Evolutionary conservation across 2,329 filamentous ascomycete species (phyloP), one percentile per base, ranked within the genome.

Genomic region (Alternaria brassicicola): DNA sequence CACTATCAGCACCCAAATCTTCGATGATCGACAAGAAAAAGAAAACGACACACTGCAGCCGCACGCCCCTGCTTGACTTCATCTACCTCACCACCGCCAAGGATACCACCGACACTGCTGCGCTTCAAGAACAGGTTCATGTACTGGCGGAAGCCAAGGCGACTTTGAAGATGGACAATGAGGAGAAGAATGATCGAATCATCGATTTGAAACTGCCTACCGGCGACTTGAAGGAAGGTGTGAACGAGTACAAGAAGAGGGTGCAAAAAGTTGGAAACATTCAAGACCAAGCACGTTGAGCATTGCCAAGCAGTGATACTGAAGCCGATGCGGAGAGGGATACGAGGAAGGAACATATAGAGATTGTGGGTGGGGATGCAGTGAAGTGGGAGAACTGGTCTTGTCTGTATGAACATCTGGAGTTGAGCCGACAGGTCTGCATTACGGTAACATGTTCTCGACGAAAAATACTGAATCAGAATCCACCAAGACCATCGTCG

Each of bases 401-500:
- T 21, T 33, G 17, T 5, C 0, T 30, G 17, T n/a, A 1, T 15
- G 4, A 15, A 21, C 19, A 21, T 31, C 12, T 13, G 19, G 28
- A 9, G 4, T 31, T 23, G 17, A 38, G 35, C 35, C 17, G 9
- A 38, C 4, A 38, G 35, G 10, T 38, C 17, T 33, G 13, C 10
- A 23, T 23, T 46, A n/a, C n/a, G n/a, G n/a, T n/a, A 19, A 38
- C 6, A 10, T 23, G 2, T 46, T 15, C 31, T 45, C 19, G 2
- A 21, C 1, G 15, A 31, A 28, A 4, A 2, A 6, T 8, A 30
- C 13, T 42, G 10, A 8, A 25, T 30, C 8, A 59, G 8, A 59
- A 59, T 6, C 56, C 56, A 19, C 56, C 56, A 12, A 59, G 46
- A 38, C 52, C 56, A 21, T 59, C 56, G 1, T 59, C 56, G 3